Conservation (phyloP, 1,139 yeast species). For the Torulaspora pretoriensis region DNA sequence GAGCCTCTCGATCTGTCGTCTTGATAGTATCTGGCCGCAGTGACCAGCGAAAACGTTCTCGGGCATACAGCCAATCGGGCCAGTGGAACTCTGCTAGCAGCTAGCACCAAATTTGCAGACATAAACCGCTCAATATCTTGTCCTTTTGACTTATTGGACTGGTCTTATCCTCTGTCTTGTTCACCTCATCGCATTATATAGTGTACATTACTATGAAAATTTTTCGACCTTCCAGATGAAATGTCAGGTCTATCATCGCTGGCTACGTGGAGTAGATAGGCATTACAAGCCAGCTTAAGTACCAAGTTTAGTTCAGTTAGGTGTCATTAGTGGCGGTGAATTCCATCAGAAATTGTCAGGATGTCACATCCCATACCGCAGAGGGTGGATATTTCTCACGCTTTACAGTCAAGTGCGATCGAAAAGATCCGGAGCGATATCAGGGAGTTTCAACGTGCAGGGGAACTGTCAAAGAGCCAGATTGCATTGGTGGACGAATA, state of each 20-base stretch:
- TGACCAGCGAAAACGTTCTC: background rate
- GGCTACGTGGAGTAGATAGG: background rate
- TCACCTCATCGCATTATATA: constrained; percentile 3
- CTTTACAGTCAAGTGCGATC: constrained; percentile 30
- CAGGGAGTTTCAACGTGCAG: constrained; percentile 17
- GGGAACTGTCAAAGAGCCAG: constrained; percentile 20
- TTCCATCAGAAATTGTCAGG: background rate
- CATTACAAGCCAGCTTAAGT: background rate
- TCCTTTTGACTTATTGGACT: background rate
- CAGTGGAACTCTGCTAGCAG: background rate
- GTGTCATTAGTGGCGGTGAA: background rate
- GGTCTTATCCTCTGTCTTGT: background rate
- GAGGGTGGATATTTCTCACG: constrained; percentile 33
- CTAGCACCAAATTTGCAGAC: background rate
- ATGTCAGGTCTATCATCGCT: background rate
- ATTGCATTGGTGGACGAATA: constrained; percentile 23
- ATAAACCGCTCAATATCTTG: background rate
- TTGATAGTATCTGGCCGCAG: constrained; percentile 4
- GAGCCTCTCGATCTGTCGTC: constrained; percentile 6
- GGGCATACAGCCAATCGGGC: background rate
- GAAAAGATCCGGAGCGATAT: constrained; percentile 31
- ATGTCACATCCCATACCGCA: constrained; percentile 32
- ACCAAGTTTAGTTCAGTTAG: background rate
- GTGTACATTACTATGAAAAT: constrained; percentile 3
- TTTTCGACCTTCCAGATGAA: constrained; percentile 3